Conservation (phyloP, 2,329 filamentous ascomycete genomes). For the Arachnomyces sp. region DNA sequence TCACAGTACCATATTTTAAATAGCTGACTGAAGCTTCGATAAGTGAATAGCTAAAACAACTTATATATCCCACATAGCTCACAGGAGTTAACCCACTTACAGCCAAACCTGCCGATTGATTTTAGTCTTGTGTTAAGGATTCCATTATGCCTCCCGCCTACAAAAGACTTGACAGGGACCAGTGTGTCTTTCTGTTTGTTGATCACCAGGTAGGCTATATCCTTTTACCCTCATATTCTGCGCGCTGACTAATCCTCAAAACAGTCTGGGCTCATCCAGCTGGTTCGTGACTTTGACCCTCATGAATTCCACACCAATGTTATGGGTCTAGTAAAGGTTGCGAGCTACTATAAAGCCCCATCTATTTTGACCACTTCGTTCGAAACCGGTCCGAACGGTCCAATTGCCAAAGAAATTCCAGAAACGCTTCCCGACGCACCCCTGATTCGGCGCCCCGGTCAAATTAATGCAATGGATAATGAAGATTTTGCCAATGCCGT, state of each 20-base stretch:
- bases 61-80: no score
- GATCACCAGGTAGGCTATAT: slow-evolving; percentile 14
- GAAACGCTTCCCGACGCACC: slow-evolving; percentile 61
- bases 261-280: slow-evolving; percentile 28
- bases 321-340: slow-evolving; percentile 59
- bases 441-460: slow-evolving; percentile 59
- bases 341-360: slow-evolving; percentile 59
- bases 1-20: no score
- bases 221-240: not conserved
- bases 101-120: no score
- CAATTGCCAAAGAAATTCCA: slow-evolving; percentile 60
- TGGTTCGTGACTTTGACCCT: slow-evolving; percentile 59
- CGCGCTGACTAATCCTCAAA: slow-evolving; percentile 19
- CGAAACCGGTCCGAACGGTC: slow-evolving; percentile 63
- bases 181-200: slow-evolving; percentile 17
- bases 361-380: slow-evolving; percentile 65
- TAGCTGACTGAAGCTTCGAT: no score
- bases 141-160: slow-evolving; percentile 5
- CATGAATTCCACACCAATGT: slow-evolving; percentile 60
- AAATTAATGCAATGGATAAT: slow-evolving; percentile 74
- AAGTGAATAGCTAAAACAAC: no score
- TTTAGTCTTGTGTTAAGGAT: no score
- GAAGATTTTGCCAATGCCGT: slow-evolving; percentile 59
- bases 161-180: slow-evolving; percentile 14
- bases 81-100: no score